Conservation (phyloP, 2,329 filamentous ascomycete genomes). For the Magnaporthales sp. region DNA sequence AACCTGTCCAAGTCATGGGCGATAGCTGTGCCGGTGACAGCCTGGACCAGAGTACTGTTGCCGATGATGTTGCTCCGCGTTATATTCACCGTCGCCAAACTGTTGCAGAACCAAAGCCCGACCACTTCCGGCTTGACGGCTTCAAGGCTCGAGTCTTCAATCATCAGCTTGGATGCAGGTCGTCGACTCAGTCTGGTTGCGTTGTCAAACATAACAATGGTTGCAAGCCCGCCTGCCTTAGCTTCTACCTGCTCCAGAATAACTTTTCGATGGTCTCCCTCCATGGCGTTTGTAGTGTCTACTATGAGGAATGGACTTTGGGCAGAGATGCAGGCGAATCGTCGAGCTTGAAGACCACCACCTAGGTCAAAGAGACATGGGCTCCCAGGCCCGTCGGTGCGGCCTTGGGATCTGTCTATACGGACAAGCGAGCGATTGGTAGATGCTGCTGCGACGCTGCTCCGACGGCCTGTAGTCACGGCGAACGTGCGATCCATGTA, state of each 20-base stretch:
- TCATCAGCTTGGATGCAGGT: neutral
- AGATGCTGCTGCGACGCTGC: neutral
- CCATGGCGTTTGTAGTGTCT: neutral
- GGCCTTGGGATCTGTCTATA: neutral
- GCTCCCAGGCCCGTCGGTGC: neutral
- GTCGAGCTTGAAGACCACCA: neutral
- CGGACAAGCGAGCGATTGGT: neutral
- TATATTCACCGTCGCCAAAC: neutral
- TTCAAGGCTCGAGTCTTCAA: neutral
- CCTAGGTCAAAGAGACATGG: neutral
- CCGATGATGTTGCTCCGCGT: neutral
- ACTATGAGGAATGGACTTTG: slow-evolving; percentile 2
- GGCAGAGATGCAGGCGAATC: neutral
- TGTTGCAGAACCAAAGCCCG: neutral
- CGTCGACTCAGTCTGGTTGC: neutral
- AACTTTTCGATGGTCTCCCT: neutral
- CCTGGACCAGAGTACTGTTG: neutral
- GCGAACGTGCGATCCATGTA: neutral
- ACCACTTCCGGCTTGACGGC: neutral
- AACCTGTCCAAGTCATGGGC: neutral
- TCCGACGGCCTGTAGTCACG: neutral
- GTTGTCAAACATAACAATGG: neutral
- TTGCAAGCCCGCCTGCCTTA: neutral
- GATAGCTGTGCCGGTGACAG: neutral
- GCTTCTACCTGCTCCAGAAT: neutral